phyloP scores from a whole-genome alignment of 768 basidiomycete genomes.

The Agaricus sinodeliciosus region DNA sequence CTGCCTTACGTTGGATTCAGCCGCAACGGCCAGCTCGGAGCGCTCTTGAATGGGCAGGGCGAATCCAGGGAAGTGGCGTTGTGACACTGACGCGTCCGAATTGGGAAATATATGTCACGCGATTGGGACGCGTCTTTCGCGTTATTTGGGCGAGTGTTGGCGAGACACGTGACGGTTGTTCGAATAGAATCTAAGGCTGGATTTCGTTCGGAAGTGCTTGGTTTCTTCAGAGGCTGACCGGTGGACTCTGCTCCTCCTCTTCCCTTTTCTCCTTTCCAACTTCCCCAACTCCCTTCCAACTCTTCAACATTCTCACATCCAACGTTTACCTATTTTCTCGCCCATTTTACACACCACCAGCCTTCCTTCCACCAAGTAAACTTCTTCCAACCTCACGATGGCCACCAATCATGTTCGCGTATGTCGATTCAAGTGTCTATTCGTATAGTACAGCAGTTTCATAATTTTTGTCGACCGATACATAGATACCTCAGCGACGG shows the following conservation, averaged over 20 bases:
- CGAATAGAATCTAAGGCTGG: constrained; percentile 27
- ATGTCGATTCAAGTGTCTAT: constrained; percentile 20
- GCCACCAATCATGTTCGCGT: constrained; percentile 59
- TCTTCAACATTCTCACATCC: constrained; percentile 20
- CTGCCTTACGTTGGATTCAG: background rate
- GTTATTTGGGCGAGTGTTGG: background rate
- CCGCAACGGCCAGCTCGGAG: background rate
- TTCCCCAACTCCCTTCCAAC: constrained; percentile 14
- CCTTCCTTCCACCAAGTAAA: constrained; percentile 7
- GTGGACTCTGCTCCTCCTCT: constrained; percentile 21
- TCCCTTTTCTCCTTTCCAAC: constrained; percentile 21
- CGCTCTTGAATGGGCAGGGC: background rate
- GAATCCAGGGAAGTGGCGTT: background rate
- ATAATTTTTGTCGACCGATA: constrained; percentile 6
- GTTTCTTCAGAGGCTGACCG: constrained; percentile 35
- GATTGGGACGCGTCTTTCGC: background rate
- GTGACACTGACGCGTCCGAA: background rate
- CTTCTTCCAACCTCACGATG: constrained; percentile 32
- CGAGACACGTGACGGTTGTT: constrained; percentile 8
- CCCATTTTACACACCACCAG: constrained; percentile 17
- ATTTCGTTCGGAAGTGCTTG: constrained; percentile 20
- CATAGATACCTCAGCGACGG: constrained; percentile 64
- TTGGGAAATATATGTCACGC: background rate
- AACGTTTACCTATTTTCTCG: constrained; percentile 19
- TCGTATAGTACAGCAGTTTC: background rate